Percentiles rank a stretch among this genome's conserved stretches.
Conservation (phyloP, 768 basidiomycete genomes). For the Lactifluus pinguis region DNA sequence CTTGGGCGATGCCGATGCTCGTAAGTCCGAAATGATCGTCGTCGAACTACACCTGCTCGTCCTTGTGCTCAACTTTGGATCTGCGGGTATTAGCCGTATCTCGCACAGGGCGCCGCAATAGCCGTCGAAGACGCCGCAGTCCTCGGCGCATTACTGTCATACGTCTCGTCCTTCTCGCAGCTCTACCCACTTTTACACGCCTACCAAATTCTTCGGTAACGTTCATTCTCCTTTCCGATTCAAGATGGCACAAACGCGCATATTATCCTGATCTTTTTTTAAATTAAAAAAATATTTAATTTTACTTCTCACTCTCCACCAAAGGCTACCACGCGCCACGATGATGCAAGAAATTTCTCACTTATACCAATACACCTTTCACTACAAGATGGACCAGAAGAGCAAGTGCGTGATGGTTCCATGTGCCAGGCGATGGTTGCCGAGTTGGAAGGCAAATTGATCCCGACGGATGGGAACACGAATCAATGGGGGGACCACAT, state of each 20-base stretch:
- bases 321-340: conserved; percentile 34
- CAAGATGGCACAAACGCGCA: too few species aligned
- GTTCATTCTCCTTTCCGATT: not conserved
- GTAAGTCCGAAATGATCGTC: conserved; percentile 13
- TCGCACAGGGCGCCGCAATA: conserved; percentile 36
- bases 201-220: conserved; percentile 42
- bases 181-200: conserved; percentile 39
- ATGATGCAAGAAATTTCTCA: conserved; percentile 41
- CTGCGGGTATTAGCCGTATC: conserved; percentile 36
- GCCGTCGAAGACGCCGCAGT: conserved; percentile 46
- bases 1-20: conserved; percentile 35
- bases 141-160: conserved; percentile 40
- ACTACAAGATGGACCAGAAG: conserved; percentile 47
- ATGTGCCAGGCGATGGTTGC: conserved; percentile 43
- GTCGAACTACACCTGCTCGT: not conserved
- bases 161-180: conserved; percentile 34
- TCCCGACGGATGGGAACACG: conserved; percentile 29
- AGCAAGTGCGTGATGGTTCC: conserved; percentile 40
- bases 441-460: conserved; percentile 24
- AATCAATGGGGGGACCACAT: conserved; percentile 53
- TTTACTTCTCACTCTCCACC: not conserved
- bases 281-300: too few species aligned
- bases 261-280: too few species aligned
- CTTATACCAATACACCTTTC: conserved; percentile 46
- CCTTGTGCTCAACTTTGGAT: too few species aligned